These are phyloP conservation scores for Fusarium globosum DNA, from an alignment of 2,329 filamentous ascomycete genomes.

Conservation along the genomic window DNA sequence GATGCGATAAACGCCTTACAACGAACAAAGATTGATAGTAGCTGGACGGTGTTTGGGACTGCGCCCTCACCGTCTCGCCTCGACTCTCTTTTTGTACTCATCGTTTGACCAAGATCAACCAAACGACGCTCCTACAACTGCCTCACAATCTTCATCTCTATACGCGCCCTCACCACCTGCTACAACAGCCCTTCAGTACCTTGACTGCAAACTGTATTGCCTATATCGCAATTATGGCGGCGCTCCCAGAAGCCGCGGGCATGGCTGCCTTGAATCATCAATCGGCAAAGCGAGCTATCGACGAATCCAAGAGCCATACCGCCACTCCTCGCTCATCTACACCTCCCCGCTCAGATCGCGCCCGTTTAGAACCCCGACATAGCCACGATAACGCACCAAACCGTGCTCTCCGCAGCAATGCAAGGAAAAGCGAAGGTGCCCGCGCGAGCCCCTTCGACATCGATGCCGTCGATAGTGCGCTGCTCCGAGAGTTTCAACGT, in stretches of 20 bases:
- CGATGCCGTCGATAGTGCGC: conserved; percentile 61
- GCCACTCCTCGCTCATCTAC: conserved; percentile 55
- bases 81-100: conserved; percentile 17
- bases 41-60: conserved; percentile 42
- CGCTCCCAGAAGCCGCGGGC: conserved; percentile 46
- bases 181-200: conserved; percentile 7
- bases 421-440: conserved; percentile 51
- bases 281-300: conserved; percentile 50
- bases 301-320: conserved; percentile 47
- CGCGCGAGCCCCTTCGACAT: conserved; percentile 58
- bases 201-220: conserved; percentile 14
- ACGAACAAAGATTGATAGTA: conserved; percentile 39
- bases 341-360: conserved; percentile 58
- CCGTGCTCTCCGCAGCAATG: conserved; percentile 50
- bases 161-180: conserved; percentile 8
- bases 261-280: conserved; percentile 47
- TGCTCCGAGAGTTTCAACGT: conserved; percentile 63
- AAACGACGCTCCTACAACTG: conserved; percentile 11
- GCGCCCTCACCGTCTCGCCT: conserved; percentile 38
- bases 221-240: conserved; percentile 48
- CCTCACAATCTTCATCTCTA: conserved; percentile 10
- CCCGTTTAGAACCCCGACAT: conserved; percentile 55
- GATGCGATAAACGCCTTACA: conserved; percentile 43
- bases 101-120: not conserved
- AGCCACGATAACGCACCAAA: conserved; percentile 51